Evolutionary conservation across 441 rosid genomes (phyloP).

Genomic region (Brassica balearica): DNA sequence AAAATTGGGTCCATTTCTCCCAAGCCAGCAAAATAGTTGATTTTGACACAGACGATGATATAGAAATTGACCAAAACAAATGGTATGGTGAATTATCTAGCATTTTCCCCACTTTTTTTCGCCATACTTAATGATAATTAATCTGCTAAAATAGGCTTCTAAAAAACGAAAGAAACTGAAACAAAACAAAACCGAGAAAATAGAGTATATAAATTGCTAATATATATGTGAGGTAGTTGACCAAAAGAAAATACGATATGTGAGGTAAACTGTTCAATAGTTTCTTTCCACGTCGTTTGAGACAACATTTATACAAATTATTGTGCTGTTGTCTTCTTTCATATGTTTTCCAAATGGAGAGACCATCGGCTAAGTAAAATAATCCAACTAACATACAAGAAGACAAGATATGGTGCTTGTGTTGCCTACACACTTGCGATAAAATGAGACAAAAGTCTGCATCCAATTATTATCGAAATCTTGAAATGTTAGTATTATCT

Average conservation of each 20-base stretch:
- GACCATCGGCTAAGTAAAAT: constrained; percentile 25
- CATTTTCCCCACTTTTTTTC: not conserved
- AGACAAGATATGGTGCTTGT: constrained; percentile 41
- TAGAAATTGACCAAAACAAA: not conserved
- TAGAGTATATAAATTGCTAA: not conserved
- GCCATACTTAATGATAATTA: not conserved
- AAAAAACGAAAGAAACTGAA: not conserved
- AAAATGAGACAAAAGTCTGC: constrained; percentile 30
- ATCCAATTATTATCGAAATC: constrained; percentile 16
- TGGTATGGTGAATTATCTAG: not conserved
- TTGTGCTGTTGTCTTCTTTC: not conserved
- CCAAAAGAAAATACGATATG: too few species aligned
- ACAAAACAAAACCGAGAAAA: not conserved
- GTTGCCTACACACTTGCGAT: constrained; percentile 35
- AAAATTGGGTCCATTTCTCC: constrained; percentile 36
- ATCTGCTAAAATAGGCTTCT: not conserved
- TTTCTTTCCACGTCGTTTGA: not conserved
- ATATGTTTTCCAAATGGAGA: constrained; percentile 22
- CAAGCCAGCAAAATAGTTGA: constrained; percentile 40
- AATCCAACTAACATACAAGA: constrained; percentile 38
- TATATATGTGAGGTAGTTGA: not conserved
- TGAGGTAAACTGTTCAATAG: not conserved
- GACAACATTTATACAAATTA: constrained; percentile 1
- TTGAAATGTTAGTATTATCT: constrained; percentile 8
- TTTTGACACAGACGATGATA: constrained; percentile 30